A percentile compares a stretch with the other conserved stretches of the same genome.
phyloP scores from a whole-genome alignment of 176 grass and related monocot genomes.

The Triticum timopheevii region DNA sequence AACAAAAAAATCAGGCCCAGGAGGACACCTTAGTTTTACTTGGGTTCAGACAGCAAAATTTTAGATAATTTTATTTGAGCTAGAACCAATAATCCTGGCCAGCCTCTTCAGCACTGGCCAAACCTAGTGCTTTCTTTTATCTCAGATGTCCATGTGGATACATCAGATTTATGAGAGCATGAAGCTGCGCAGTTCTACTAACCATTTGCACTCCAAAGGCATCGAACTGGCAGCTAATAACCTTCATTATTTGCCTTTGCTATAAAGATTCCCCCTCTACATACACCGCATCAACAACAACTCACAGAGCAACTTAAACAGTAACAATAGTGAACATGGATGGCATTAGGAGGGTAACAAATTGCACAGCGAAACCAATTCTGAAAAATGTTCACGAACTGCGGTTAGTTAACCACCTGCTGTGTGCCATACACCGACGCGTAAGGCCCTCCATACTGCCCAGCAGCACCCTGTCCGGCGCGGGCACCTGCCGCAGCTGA shows the following conservation, averaged over 20 bases:
- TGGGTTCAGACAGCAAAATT: conserved; percentile 8
- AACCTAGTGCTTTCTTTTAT: neutral
- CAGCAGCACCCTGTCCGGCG: conserved; percentile 31
- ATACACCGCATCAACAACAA: neutral
- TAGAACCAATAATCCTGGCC: neutral
- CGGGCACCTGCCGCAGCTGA: conserved; percentile 32
- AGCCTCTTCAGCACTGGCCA: neutral
- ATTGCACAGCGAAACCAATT: neutral
- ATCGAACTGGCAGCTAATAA: neutral
- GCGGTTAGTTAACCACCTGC: conserved; percentile 49
- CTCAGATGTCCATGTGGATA: neutral
- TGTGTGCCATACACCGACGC: conserved; percentile 62
- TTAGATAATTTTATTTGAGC: conserved; percentile 1
- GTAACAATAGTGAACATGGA: neutral
- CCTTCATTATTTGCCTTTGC: neutral
- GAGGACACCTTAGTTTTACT: neutral
- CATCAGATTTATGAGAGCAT: neutral
- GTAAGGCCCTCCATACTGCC: conserved; percentile 69
- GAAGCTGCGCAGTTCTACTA: neutral
- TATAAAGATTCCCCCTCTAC: neutral
- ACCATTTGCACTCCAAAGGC: conserved; percentile 2
- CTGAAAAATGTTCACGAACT: neutral
- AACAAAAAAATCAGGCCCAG: neutral
- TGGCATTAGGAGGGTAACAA: neutral
- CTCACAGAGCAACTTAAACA: neutral